Conservation (phyloP, 495 filamentous ascomycete species). For the Aspergillus carlsbadensis region DNA sequence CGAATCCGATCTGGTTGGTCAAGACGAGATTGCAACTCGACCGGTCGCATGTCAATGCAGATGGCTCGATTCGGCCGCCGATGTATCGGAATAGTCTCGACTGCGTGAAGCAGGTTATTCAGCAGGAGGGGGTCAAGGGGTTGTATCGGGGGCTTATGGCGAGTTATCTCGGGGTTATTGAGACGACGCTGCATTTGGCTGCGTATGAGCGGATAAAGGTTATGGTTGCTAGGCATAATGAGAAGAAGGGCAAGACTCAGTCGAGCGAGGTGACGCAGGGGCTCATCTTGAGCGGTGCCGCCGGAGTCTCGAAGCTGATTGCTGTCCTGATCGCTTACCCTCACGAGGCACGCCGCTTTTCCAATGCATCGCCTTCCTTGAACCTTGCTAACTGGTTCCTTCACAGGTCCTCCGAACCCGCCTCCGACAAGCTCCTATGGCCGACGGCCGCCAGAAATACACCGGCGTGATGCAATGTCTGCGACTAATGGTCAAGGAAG, state of each 20-base stretch:
- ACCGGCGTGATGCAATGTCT: slow-evolving; percentile 82
- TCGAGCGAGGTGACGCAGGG: slow-evolving; percentile 33
- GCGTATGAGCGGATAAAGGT: slow-evolving; percentile 84
- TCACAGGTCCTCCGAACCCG: slow-evolving; percentile 36
- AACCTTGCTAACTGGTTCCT: neutral
- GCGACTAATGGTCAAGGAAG: slow-evolving; percentile 76
- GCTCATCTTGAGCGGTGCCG: slow-evolving; percentile 61
- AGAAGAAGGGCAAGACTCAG: slow-evolving; percentile 24
- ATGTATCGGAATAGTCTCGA: slow-evolving; percentile 81
- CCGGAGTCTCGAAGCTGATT: slow-evolving; percentile 77
- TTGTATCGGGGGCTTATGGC: slow-evolving; percentile 85
- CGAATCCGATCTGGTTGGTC: slow-evolving; percentile 90
- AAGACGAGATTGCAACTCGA: slow-evolving; percentile 90
- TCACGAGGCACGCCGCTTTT: slow-evolving; percentile 63
- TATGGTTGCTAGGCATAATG: slow-evolving; percentile 57
- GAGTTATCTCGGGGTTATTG: slow-evolving; percentile 81
- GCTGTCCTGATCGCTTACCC: slow-evolving; percentile 82
- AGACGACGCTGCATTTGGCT: slow-evolving; percentile 84
- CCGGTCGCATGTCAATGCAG: slow-evolving; percentile 56
- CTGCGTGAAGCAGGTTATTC: slow-evolving; percentile 73
- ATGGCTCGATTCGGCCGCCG: slow-evolving; percentile 12
- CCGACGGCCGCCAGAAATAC: slow-evolving; percentile 73
- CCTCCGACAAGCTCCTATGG: slow-evolving; percentile 74
- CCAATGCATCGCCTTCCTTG: neutral
- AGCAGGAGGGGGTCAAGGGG: slow-evolving; percentile 72